Percentiles rank a stretch among this genome's conserved stretches.
These are phyloP conservation scores for Kurtzmaniella quercitrusa DNA, from an alignment of 1,139 yeast genomes.

Conservation along the genomic window DNA sequence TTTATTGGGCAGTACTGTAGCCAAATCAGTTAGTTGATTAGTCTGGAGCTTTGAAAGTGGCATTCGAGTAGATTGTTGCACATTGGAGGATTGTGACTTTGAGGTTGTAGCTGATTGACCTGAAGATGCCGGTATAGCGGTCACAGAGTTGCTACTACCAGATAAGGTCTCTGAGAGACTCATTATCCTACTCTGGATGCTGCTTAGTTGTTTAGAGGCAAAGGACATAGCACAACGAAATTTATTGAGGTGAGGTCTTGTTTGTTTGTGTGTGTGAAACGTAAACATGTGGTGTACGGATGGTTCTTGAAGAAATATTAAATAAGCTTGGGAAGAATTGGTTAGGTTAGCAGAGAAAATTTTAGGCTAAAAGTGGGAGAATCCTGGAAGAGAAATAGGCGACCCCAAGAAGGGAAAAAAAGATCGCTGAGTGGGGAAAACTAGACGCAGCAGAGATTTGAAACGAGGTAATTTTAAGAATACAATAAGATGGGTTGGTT, in stretches of 20 bases:
- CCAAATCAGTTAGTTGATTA: background rate
- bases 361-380: no score
- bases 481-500: no score
- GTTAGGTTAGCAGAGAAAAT: no score
- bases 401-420: no score
- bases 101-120: background rate
- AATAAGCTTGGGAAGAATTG: no score
- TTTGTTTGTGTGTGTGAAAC: conserved; percentile 1
- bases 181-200: conserved; percentile 5
- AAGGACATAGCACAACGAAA: conserved; percentile 6
- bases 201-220: conserved; percentile 6
- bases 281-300: conserved; percentile 3
- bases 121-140: background rate
- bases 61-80: background rate
- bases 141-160: background rate
- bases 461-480: no score
- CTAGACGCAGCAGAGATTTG: no score
- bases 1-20: background rate
- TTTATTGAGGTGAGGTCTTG: background rate
- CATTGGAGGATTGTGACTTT: background rate
- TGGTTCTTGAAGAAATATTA: background rate
- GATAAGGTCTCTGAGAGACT: conserved; percentile 4
- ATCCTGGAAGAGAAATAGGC: no score
- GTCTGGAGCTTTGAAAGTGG: conserved; percentile 6
- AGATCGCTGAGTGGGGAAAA: no score